A percentile compares a stretch with the other conserved stretches of the same genome.
phyloP scores from a whole-genome alignment of 495 filamentous ascomycete genomes.

The Apiosordaria backusii region DNA sequence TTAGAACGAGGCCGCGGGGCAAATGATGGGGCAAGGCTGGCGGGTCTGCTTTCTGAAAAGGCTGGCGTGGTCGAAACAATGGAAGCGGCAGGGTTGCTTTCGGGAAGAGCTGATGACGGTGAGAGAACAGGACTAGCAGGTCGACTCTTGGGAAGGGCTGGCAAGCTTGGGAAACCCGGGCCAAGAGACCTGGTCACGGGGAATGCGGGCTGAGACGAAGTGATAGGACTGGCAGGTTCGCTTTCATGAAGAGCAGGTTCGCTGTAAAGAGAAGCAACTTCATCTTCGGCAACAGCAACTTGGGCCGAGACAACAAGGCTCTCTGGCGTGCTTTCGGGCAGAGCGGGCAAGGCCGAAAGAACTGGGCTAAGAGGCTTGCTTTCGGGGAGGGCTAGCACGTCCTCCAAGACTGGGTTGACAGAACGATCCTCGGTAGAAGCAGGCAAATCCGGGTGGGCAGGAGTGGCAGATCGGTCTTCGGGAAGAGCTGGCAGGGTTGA shows the following conservation, averaged over 20 bases:
- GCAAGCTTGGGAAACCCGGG: background rate
- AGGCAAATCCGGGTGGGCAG: background rate
- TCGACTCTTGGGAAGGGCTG: background rate
- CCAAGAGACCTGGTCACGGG: background rate
- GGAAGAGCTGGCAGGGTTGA: slow-evolving; percentile 3
- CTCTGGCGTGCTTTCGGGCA: slow-evolving; percentile 1
- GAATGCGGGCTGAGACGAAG: background rate
- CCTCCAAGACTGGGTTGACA: background rate
- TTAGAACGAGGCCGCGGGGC: background rate
- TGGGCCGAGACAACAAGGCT: background rate
- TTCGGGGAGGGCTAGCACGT: background rate
- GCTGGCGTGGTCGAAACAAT: background rate
- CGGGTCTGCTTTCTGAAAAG: background rate
- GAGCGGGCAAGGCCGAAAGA: background rate
- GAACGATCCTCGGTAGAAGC: background rate
- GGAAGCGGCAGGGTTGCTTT: background rate
- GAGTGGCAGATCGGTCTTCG: background rate
- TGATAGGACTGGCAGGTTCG: background rate
- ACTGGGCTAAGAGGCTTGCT: background rate
- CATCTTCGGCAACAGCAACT: background rate
- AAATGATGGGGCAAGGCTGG: background rate
- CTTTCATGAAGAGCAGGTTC: background rate
- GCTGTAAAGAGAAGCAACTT: background rate
- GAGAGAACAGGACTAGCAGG: background rate
- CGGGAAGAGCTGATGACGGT: background rate